phyloP scores from a whole-genome alignment of 164 flowering plant species.

The Stephania yunnanensis region DNA sequence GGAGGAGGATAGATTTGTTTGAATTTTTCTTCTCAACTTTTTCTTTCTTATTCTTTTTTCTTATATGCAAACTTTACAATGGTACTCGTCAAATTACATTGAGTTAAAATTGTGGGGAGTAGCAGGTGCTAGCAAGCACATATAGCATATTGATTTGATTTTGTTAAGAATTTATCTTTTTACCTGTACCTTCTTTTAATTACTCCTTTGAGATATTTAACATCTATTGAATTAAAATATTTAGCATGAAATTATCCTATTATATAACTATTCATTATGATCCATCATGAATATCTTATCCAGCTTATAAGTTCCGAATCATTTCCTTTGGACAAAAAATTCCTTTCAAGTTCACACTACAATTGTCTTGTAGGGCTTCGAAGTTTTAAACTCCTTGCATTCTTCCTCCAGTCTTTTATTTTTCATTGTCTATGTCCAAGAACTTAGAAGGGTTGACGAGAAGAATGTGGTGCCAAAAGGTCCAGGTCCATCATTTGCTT shows the following conservation, averaged over 20 bases:
- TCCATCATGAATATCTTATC: not conserved
- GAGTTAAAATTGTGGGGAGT: not conserved
- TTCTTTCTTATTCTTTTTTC: not conserved
- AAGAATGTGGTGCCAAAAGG: not conserved
- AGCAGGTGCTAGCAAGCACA: not conserved
- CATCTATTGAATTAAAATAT: not conserved
- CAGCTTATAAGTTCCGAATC: not conserved
- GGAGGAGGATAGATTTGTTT: not conserved
- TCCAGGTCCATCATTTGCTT: not conserved
- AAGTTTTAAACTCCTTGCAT: not conserved
- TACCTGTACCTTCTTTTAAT: not conserved
- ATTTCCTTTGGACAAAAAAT: not conserved
- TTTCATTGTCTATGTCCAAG: not conserved
- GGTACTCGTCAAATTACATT: not conserved
- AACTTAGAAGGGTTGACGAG: not conserved
- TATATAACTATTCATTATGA: no score
- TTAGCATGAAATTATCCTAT: not conserved
- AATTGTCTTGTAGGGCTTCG: not conserved
- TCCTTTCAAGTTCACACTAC: not conserved
- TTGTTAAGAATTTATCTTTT: not conserved
- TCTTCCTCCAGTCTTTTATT: not conserved
- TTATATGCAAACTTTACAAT: not conserved
- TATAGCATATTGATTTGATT: not conserved
- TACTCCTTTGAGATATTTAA: not conserved
- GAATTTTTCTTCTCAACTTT: no score